Conservation (phyloP, 306 rosid species). For the Trichosanthes cucumerina region DNA sequence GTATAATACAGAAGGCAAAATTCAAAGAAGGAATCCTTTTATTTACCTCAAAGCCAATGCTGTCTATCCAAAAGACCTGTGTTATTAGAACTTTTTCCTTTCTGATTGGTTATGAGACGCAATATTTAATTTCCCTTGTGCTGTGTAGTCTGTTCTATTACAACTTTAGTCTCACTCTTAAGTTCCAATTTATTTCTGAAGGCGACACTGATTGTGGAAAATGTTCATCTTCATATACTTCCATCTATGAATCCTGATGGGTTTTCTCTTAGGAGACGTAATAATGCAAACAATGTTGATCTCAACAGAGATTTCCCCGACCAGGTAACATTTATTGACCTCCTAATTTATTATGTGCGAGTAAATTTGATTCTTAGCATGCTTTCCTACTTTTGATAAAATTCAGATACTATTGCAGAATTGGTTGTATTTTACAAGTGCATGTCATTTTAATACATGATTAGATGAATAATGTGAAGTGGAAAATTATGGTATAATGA, state of each 20-base stretch:
- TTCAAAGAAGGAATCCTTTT: background rate
- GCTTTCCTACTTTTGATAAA: background rate
- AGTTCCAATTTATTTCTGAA: constrained; percentile 21
- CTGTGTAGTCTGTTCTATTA: background rate
- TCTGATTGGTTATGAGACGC: background rate
- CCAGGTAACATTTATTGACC: constrained; percentile 44
- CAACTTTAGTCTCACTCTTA: constrained; percentile 5
- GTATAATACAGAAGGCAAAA: background rate
- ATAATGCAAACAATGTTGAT: constrained; percentile 78
- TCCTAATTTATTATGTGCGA: background rate
- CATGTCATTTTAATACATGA: background rate
- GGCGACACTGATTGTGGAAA: constrained; percentile 72
- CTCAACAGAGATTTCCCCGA: constrained; percentile 93
- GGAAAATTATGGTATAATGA: background rate
- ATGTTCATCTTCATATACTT: constrained; percentile 88
- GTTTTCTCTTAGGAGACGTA: constrained; percentile 58
- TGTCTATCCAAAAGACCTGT: background rate
- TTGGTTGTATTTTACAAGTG: background rate
- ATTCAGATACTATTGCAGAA: background rate
- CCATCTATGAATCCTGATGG: constrained; percentile 99
- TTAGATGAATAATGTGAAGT: no score
- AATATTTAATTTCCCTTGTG: background rate
- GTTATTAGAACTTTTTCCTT: background rate
- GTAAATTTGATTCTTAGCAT: background rate
- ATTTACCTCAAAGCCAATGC: background rate